These are phyloP conservation scores for Gelatoporia subvermispora DNA, from an alignment of 768 basidiomycete species.

Conservation along the genomic window DNA sequence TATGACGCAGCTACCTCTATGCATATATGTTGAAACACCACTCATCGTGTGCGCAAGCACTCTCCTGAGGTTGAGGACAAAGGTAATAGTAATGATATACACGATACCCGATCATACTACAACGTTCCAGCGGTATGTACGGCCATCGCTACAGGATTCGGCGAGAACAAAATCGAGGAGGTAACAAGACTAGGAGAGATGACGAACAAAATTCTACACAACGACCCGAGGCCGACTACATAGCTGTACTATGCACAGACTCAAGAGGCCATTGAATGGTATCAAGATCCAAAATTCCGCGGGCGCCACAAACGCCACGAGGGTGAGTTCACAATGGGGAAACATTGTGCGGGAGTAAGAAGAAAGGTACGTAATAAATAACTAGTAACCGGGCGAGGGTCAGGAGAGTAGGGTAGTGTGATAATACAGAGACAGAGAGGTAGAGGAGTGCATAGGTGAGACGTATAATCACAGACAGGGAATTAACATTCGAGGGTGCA, in stretches of 20 bases:
- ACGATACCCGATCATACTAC: not conserved
- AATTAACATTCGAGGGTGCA: not conserved
- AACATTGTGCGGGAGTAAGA: not conserved
- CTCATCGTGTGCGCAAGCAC: not conserved
- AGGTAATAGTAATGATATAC: conserved; percentile 4
- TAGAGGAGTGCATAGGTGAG: conserved; percentile 10
- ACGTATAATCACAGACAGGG: not conserved
- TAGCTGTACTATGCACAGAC: not conserved
- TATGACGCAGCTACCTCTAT: conserved; percentile 10
- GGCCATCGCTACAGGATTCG: not conserved
- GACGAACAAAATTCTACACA: conserved; percentile 1
- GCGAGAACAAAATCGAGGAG: not conserved
- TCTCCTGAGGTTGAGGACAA: too few relatives aligned
- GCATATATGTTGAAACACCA: conserved; percentile 4
- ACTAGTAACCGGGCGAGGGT: not conserved
- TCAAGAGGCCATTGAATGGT: too few relatives aligned
- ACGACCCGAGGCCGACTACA: conserved; percentile 2
- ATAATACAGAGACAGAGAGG: conserved; percentile 6
- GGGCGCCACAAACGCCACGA: not conserved
- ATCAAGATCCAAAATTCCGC: not conserved
- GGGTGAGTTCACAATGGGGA: not conserved
- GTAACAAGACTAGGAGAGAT: not conserved
- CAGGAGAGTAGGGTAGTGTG: conserved; percentile 3
- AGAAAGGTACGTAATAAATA: not conserved
- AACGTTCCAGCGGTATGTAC: not conserved